Percentiles rank a stretch among this genome's conserved stretches.
These are phyloP conservation scores for Debaryomycetaceae sp. DNA, from an alignment of 1,139 yeast genomes.

Conservation along the genomic window DNA sequence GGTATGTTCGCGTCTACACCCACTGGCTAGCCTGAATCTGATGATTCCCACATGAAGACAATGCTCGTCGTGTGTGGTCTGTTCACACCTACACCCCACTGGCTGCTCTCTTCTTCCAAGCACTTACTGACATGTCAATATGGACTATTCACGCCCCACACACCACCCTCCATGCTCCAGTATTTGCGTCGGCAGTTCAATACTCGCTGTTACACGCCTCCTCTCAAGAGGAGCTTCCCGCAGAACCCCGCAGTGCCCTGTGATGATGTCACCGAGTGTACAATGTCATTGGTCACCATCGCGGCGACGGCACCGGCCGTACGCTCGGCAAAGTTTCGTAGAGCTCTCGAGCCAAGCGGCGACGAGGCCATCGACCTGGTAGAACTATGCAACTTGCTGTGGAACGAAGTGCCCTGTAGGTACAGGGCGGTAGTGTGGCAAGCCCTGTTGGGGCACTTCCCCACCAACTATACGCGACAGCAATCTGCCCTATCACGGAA, in stretches of 20 bases:
- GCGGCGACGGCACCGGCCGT: constrained; percentile 25
- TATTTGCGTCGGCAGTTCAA: no score
- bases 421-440: constrained; percentile 87
- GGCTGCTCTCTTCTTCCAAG: no score
- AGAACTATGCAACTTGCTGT: constrained; percentile 67
- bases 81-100: no score
- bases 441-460: constrained; percentile 76
- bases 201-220: no score
- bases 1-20: no score
- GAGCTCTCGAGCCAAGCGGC: constrained; percentile 45
- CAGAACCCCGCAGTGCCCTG: neutral
- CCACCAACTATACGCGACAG: constrained; percentile 74
- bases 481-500: constrained; percentile 60
- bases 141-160: no score
- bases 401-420: constrained; percentile 89
- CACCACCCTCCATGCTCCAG: no score
- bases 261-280: neutral
- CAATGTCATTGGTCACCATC: neutral
- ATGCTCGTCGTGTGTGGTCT: no score
- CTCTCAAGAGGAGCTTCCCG: neutral
- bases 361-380: constrained; percentile 40
- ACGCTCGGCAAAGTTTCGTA: constrained; percentile 58
- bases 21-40: no score
- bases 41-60: no score
- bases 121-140: no score